These are phyloP conservation scores for Leucosporidium yakuticum DNA, from an alignment of 768 basidiomycete species.

Conservation along the genomic window DNA sequence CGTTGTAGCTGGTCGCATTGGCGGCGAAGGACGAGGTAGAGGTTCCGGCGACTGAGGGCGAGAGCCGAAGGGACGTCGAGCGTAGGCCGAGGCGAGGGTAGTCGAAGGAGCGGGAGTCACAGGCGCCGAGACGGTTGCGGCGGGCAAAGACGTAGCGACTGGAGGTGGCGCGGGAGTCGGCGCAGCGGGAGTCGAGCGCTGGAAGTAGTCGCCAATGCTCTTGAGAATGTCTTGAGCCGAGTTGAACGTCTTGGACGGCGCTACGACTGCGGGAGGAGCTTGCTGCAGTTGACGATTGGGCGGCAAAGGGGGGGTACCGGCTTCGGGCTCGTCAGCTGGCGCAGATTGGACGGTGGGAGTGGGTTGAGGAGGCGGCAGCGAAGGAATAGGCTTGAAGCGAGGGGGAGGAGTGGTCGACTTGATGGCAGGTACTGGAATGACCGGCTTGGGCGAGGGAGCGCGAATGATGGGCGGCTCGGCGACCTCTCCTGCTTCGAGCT, in stretches of 20 bases:
- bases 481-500: background rate
- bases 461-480: too few relatives aligned
- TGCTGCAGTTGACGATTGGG: conserved; percentile 9
- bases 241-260: conserved; percentile 1
- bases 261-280: background rate
- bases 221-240: conserved; percentile 35
- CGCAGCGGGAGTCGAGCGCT: background rate
- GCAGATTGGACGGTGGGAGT: background rate
- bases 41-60: background rate
- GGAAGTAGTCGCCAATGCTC: conserved; percentile 33
- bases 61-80: background rate
- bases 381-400: background rate
- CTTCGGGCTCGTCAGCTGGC: conserved; percentile 14
- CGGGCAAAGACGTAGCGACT: background rate
- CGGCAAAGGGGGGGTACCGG: conserved; percentile 23
- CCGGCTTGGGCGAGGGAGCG: too few relatives aligned
- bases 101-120: background rate
- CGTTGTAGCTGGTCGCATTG: background rate
- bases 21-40: background rate
- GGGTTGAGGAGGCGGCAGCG: background rate
- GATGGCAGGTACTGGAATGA: too few relatives aligned
- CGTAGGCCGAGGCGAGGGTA: background rate
- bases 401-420: too few relatives aligned
- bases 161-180: background rate
- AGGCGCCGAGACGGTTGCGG: background rate